Evolutionary conservation across 257 asterid species (phyloP).

Genomic region (Fraxinus americana): DNA sequence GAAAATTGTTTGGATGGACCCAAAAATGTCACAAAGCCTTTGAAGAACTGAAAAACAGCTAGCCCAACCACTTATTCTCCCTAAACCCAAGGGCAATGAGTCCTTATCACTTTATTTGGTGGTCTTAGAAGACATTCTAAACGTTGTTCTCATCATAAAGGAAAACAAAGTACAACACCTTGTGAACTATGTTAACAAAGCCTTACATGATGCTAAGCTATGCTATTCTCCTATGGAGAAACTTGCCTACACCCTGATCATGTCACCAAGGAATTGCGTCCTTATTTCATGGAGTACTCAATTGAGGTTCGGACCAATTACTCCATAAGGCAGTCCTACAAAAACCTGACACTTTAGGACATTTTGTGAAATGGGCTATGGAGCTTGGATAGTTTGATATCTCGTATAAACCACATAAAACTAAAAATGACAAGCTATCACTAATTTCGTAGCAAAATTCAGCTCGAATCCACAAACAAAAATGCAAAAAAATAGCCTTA

Average conservation of each 20-base stretch:
- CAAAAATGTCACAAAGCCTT: not conserved
- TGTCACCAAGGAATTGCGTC: not conserved
- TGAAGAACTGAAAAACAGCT: no score
- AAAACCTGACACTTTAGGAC: not conserved
- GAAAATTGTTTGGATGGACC: not conserved
- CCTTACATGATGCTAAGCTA: not conserved
- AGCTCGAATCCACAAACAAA: no score
- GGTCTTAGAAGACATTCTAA: not conserved
- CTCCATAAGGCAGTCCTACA: not conserved
- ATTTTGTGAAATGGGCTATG: not conserved
- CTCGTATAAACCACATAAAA: not conserved
- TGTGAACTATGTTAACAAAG: not conserved
- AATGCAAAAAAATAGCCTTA: no score
- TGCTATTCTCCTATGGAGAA: not conserved
- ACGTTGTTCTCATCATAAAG: not conserved
- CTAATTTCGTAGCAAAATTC: no score
- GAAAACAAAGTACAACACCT: no score
- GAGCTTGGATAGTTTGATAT: not conserved
- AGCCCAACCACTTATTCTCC: not conserved
- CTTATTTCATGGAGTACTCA: not conserved
- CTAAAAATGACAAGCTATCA: not conserved
- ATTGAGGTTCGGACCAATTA: not conserved
- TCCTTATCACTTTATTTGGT: not conserved
- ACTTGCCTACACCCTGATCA: not conserved
- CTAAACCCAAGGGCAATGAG: not conserved